Evolutionary conservation across 106 monocot genomes (phyloP), one percentile per base, ranked within the genome.

Genomic region (Posidonia australis): DNA sequence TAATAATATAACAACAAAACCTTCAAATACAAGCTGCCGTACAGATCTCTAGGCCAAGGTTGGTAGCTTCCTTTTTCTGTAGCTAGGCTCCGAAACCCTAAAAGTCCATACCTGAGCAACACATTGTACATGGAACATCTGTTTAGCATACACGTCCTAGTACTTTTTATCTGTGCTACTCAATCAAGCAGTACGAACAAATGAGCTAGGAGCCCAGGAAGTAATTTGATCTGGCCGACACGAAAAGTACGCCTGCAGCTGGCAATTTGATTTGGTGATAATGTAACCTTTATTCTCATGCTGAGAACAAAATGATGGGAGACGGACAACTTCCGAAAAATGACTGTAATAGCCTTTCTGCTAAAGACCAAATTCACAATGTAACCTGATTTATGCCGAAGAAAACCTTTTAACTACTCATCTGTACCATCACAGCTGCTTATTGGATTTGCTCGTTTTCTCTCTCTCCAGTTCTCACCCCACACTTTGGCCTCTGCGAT

Each of bases 381-480:
- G 23, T 0, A 20, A 4, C 19, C n/a, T 1, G 43, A 7, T 44
- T 18, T 11, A 2, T 42, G 62, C 36, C 36, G 17, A 62, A 62
- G 43, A 62, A 62, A 19, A 42, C 11, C 43, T 13, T 36, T 13
- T 6, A 45, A 22, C 44, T 27, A 64, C 44, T 47, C 21, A 22
- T 46, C 26, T 26, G 24, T 46, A 19, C 44, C 17, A 46, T 63
- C 62, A 20, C 28, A 59, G 59, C 30, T 19, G 21, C 5, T 61
- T 20, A 13, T 18, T 30, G n/a, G 43, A 19, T 64, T 18, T 25
- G 46, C 13, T 53, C 53, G 47, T 58, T 62, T 77, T 46, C 78
- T 72, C 65, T 85, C 85, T 64, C 85, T 85, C 77, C 77, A 85
- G 44, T 78, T 85, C 70, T 81, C 85, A 27, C 85, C 85, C 85